These are phyloP conservation scores for Letharia lupina DNA, from an alignment of 495 filamentous ascomycete species.

Conservation along the genomic window DNA sequence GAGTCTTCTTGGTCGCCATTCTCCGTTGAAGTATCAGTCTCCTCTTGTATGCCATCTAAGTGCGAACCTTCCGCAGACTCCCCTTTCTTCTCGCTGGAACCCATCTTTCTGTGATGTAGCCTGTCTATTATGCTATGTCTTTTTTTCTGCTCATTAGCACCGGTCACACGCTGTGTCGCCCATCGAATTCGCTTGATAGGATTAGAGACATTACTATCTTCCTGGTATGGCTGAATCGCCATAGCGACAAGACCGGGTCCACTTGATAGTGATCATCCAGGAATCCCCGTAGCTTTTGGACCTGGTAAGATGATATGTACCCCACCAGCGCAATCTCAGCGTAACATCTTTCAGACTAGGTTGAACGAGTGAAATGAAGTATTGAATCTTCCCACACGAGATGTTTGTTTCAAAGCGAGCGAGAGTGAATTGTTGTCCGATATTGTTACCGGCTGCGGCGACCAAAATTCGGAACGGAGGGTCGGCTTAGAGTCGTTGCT, in stretches of 20 bases:
- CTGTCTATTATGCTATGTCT: slow-evolving; percentile 77
- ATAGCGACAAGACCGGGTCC: slow-evolving; percentile 27
- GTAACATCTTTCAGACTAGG: neutral
- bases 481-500: slow-evolving; percentile 6
- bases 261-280: slow-evolving; percentile 14
- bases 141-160: slow-evolving; percentile 66
- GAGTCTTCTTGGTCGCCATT: slow-evolving; percentile 30
- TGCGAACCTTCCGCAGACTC: slow-evolving; percentile 37
- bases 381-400: neutral
- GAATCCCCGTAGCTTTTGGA: neutral
- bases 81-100: slow-evolving; percentile 64
- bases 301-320: neutral
- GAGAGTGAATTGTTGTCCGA: neutral
- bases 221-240: slow-evolving; percentile 32
- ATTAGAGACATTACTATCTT: slow-evolving; percentile 46
- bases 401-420: neutral
- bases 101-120: slow-evolving; percentile 51
- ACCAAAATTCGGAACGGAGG: neutral
- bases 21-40: slow-evolving; percentile 39
- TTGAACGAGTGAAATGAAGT: neutral
- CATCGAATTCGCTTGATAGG: slow-evolving; percentile 74
- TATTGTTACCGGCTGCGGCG: neutral
- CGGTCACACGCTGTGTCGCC: slow-evolving; percentile 78
- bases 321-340: neutral
- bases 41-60: slow-evolving; percentile 30